These are phyloP conservation scores for Metschnikowia lunata DNA, from an alignment of 805 yeast species.

Conservation along the genomic window DNA sequence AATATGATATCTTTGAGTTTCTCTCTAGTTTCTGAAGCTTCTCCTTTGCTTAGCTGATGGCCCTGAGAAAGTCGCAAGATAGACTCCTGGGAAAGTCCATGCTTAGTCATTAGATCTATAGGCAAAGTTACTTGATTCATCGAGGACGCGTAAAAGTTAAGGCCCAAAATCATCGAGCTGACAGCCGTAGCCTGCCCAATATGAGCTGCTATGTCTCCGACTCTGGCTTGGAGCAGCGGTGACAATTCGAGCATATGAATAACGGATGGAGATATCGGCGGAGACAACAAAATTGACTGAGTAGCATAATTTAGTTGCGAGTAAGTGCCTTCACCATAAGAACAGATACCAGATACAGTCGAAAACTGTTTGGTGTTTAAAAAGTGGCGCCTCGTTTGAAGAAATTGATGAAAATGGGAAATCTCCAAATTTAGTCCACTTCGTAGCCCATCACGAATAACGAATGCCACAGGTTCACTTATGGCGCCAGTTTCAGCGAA, in stretches of 20 bases:
- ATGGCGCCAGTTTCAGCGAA: slow-evolving; percentile 35
- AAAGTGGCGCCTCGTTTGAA: slow-evolving; percentile 55
- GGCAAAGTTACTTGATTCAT: slow-evolving; percentile 59
- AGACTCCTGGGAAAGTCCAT: slow-evolving; percentile 59
- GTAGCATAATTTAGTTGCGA: slow-evolving; percentile 70
- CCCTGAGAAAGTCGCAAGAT: slow-evolving; percentile 48
- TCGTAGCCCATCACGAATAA: slow-evolving; percentile 50
- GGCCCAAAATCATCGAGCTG: slow-evolving; percentile 58
- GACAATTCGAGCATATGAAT: slow-evolving; percentile 46
- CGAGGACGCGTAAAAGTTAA: slow-evolving; percentile 50
- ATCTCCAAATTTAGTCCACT: slow-evolving; percentile 49
- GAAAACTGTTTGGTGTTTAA: slow-evolving; percentile 44
- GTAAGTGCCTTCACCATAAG: slow-evolving; percentile 75
- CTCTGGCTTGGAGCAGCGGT: slow-evolving; percentile 36
- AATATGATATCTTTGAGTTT: slow-evolving; percentile 55
- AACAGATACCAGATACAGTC: slow-evolving; percentile 54
- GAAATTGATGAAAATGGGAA: slow-evolving; percentile 52
- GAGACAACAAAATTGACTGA: slow-evolving; percentile 56
- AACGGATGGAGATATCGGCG: slow-evolving; percentile 53
- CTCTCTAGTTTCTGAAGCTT: slow-evolving; percentile 24
- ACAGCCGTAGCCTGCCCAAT: slow-evolving; percentile 78
- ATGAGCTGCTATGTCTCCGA: slow-evolving; percentile 69
- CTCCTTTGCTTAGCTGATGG: slow-evolving; percentile 27
- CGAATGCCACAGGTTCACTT: slow-evolving; percentile 62
- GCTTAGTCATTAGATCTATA: slow-evolving; percentile 49